Base-by-base conservation (phyloP, 805 yeast species). In the Metschnikowia lachancei region DNA sequence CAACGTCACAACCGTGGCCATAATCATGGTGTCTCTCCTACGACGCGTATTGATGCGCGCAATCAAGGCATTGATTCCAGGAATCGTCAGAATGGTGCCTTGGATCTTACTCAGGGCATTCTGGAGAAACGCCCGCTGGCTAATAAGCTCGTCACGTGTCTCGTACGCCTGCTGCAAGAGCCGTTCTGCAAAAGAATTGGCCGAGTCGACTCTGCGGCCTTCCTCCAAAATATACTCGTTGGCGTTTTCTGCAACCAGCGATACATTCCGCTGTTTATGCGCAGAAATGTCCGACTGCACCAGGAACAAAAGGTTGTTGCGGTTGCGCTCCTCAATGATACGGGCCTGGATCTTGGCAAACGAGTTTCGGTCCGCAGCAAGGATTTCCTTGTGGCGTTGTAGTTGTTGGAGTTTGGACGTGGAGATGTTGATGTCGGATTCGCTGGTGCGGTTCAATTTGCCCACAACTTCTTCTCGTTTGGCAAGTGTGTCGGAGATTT, bases 1-100 rank as follows among this genome's bases (percentile, higher is more conserved):
- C 26, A 78, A 47, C 2, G 88, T 75, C 26, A 91, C 83, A 42
- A 94, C 76, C 3, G 75, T 56, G 1, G 96, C 92, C 60, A 92
- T 66, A n/a, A 92, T 85, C 24, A 92, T 62, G 18, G 95, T 83
- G 64, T 94, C 96, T 47, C 97, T 80, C 69, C 83, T 87, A 65
- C 91, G 84, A 59, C 98, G 77, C 3, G 96, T 84, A 63, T 90
- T 90, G 54, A 92, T 91, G 64, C 84, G 85, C 9, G 83, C 70
- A 26, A 92, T 80, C 45, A 92, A 63, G 7, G 80, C 78, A 60
- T 84, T 86, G 38, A 92, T 69, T 0, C 97, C 97, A 0, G 99
- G 99, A 40, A 94, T 77, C 32, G 77, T 70, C 57, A 79, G 80
- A 38, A 90, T 67, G 1, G 87, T 73, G 35, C 76, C 76, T 49